phyloP scores from a whole-genome alignment of 495 filamentous ascomycete genomes.

The Xylaria castorea region DNA sequence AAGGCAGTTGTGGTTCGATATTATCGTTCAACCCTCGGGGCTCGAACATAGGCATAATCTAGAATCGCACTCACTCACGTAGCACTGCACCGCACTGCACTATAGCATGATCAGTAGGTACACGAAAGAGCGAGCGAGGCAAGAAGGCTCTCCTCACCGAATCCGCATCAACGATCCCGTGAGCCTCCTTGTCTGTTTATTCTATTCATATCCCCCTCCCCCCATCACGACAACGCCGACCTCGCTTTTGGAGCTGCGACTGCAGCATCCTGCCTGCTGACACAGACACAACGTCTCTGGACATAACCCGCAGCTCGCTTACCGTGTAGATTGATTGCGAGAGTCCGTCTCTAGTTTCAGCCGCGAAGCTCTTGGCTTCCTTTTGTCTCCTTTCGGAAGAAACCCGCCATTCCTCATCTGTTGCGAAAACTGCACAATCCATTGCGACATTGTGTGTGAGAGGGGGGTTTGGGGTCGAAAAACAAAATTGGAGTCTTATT shows the following conservation, averaged over 20 bases:
- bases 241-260: conserved; percentile 3
- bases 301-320: conserved; percentile 11
- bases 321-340: conserved; percentile 22
- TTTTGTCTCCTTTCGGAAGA: conserved; percentile 11
- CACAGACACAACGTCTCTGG: neutral
- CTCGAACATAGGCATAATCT: neutral
- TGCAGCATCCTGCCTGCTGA: neutral
- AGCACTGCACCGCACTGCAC: neutral
- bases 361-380: conserved; percentile 16
- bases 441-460: conserved; percentile 15
- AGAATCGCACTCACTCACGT: conserved; percentile 1
- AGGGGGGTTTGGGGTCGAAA: neutral
- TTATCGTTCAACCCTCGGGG: neutral
- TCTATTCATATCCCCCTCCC: conserved; percentile 1
- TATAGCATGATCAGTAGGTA: neutral
- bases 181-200: neutral
- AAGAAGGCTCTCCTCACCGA: neutral
- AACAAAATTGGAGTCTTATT: neutral
- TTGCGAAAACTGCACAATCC: conserved; percentile 9
- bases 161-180: neutral
- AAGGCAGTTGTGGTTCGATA: conserved; percentile 20
- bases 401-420: conserved; percentile 6
- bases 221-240: neutral
- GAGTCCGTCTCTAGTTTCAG: conserved; percentile 10
- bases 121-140: neutral